Base-by-base conservation (phyloP, 176 grass and related monocot genomes). In the Panicum miliaceum region DNA sequence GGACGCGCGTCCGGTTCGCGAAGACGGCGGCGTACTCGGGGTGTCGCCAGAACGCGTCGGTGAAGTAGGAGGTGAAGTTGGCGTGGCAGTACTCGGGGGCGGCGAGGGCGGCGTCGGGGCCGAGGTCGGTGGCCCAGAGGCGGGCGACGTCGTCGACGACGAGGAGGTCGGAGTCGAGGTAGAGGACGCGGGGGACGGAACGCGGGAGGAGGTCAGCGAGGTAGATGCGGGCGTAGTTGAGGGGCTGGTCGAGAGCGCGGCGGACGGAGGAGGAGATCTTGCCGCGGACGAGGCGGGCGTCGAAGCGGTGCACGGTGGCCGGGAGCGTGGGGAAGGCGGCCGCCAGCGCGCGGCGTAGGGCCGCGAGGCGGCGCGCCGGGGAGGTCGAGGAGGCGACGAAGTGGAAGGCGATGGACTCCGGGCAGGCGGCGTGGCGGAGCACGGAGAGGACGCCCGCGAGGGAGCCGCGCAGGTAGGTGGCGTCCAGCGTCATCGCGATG, bases 221-320 rank as follows among this genome's bases (percentile, higher is more conserved):
- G 89, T 99, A 99, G 89, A 99, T 99, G 85, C 96, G 96, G 3
- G 96, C 96, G 84, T 99, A 99, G 80, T 99, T 99, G 72, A 99
- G 89, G 36, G 96, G 96, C 86, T 99, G 96, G 85, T 99, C 96
- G 63, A 99, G 96, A 3, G 96, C 96, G 73, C 93, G 96, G 64
- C 96, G 96, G 34, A 99, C 96, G 3, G 93, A 96, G 32, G 91
- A 84, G 62, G 96, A 99, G 91, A 99, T 99, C 84, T 83, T 93
- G 69, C 91, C 93, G 47, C 96, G 86, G 79, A 96, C 96, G 38
- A 99, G 85, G 73, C 84, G 70, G 0, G 96, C 89, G 71, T 99
- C 93, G 78, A 99, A 99, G 70, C 93, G 93, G 85, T 96, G 90
- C 52, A 96, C 83, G 27, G 85, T 78, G 68, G 92, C 91, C 12